Evolutionary conservation across 2,329 filamentous ascomycete genomes (phyloP).

Genomic region (Pseudogymnoascus sp.): DNA sequence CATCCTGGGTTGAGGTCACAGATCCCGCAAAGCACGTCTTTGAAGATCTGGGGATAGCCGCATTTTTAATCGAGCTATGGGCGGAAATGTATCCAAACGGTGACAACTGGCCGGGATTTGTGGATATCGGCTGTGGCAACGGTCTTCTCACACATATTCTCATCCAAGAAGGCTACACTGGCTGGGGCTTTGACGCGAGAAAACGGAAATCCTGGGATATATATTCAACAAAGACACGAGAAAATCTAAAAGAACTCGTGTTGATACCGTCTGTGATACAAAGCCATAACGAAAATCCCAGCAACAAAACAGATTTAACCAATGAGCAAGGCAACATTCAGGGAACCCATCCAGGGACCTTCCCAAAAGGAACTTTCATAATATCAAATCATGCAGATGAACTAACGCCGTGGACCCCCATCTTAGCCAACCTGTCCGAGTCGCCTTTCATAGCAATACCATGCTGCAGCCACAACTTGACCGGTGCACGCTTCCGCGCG

Average conservation of each 20-base stretch:
- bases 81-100: slow-evolving; percentile 59
- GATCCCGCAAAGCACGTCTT: slow-evolving; percentile 90
- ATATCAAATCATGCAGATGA: slow-evolving; percentile 97
- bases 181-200: slow-evolving; percentile 91
- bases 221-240: slow-evolving; percentile 46
- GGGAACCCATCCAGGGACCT: slow-evolving; percentile 51
- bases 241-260: slow-evolving; percentile 47
- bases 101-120: slow-evolving; percentile 69
- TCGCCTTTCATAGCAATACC: slow-evolving; percentile 88
- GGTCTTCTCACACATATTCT: slow-evolving; percentile 82
- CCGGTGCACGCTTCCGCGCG: slow-evolving; percentile 65
- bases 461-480: slow-evolving; percentile 85
- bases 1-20: slow-evolving; percentile 77
- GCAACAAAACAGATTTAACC: not conserved
- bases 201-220: slow-evolving; percentile 72
- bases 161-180: slow-evolving; percentile 67
- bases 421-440: slow-evolving; percentile 66
- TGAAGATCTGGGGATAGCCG: slow-evolving; percentile 83
- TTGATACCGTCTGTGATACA: slow-evolving; percentile 43
- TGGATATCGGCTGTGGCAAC: slow-evolving; percentile 94
- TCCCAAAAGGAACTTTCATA: slow-evolving; percentile 72
- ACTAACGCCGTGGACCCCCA: slow-evolving; percentile 88
- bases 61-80: slow-evolving; percentile 92
- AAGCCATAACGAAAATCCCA: not conserved
- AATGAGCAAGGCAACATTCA: slow-evolving; percentile 30